Evolutionary conservation across 257 asterid genomes (phyloP).

Genomic region (Fraxinus americana): DNA sequence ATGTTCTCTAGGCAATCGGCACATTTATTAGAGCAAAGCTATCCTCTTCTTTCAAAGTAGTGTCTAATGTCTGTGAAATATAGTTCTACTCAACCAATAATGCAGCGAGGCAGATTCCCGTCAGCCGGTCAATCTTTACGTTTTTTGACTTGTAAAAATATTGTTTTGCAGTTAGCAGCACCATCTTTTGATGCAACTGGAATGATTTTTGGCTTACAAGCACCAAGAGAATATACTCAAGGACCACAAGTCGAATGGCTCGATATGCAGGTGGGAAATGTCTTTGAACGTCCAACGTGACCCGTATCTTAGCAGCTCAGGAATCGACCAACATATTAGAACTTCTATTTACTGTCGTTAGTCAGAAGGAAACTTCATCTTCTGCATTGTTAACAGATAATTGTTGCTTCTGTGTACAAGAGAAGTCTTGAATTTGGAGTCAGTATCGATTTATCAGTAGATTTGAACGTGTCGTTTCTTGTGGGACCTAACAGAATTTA

Average conservation of each 20-base stretch:
- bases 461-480: background rate
- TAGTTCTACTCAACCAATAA: background rate
- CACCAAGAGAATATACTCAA: conserved; percentile 58
- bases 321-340: conserved; percentile 22
- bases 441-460: conserved; percentile 9
- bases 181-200: conserved; percentile 55
- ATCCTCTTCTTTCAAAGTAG: background rate
- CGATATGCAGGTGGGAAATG: conserved; percentile 77
- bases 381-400: conserved; percentile 11
- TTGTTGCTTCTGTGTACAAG: conserved; percentile 26
- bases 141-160: too few species aligned
- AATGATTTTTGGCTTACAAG: conserved; percentile 66
- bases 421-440: conserved; percentile 33
- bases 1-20: background rate
- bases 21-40: background rate
- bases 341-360: conserved; percentile 26
- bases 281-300: conserved; percentile 57
- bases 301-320: conserved; percentile 2
- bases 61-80: too few species aligned
- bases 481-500: background rate
- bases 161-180: conserved; percentile 9
- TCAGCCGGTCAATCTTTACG: background rate
- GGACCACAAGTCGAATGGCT: conserved; percentile 78
- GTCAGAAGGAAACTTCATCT: conserved; percentile 18
- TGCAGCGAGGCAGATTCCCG: background rate